Evolutionary conservation across 176 grass and related monocot genomes (phyloP).

Genomic region (Raddia distichophylla): DNA sequence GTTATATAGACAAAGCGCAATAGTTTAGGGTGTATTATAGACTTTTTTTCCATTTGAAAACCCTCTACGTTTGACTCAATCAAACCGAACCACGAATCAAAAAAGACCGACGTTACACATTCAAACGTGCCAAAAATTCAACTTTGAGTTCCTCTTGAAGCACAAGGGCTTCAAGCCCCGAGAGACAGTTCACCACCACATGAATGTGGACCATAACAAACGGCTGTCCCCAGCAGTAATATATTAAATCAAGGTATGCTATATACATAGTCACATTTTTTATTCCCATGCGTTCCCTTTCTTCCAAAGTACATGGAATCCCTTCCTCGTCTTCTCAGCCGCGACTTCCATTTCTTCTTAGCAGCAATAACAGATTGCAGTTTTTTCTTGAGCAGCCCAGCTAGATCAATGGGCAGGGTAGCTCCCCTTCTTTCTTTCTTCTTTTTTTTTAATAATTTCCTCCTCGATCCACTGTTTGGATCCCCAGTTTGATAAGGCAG

Average conservation of each 20-base stretch:
- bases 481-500: constrained; percentile 29
- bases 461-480: constrained; percentile 29
- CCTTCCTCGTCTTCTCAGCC: background rate
- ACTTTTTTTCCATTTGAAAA: no score
- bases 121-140: constrained; percentile 5
- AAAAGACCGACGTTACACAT: background rate
- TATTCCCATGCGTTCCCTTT: constrained; percentile 38
- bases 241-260: constrained; percentile 41
- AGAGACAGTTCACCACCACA: background rate
- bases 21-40: no score
- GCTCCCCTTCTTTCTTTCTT: background rate
- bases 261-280: constrained; percentile 54
- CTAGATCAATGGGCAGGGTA: constrained; percentile 21
- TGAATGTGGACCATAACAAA: constrained; percentile 21
- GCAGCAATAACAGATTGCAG: constrained; percentile 20
- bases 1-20: no score
- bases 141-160: background rate
- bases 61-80: no score
- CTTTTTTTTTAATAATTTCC: background rate
- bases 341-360: background rate
- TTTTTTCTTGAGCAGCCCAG: constrained; percentile 16
- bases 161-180: constrained; percentile 5
- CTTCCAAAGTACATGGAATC: constrained; percentile 23
- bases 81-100: no score
- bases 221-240: constrained; percentile 14